Percentiles rank a stretch among this genome's conserved stretches.
These are phyloP conservation scores for Paecilomyces dactylethromorphus DNA, from an alignment of 2,329 filamentous ascomycete species.

Conservation along the genomic window DNA sequence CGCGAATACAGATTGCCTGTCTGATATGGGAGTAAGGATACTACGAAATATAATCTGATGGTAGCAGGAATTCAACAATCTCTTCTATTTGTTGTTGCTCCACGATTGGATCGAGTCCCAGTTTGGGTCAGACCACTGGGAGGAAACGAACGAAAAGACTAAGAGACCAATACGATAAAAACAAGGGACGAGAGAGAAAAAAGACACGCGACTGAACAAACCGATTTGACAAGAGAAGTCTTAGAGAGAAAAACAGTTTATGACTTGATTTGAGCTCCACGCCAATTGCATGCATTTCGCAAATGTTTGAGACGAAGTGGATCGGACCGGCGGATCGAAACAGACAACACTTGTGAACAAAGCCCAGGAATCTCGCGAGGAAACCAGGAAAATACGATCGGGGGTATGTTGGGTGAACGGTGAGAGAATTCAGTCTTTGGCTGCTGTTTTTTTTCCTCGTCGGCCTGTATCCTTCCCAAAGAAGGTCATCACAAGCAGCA, in stretches of 20 bases:
- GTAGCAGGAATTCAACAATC: neutral
- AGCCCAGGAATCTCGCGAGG: neutral
- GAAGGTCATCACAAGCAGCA: neutral
- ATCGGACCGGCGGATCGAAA: slow-evolving; percentile 18
- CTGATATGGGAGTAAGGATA: neutral
- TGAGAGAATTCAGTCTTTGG: neutral
- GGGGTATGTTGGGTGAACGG: slow-evolving; percentile 1
- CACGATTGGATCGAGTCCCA: neutral
- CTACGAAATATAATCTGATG: neutral
- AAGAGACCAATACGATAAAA: neutral
- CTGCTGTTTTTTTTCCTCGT: neutral
- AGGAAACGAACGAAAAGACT: neutral
- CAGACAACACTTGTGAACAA: slow-evolving; percentile 1
- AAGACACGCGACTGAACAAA: slow-evolving; percentile 4
- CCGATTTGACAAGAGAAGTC: slow-evolving; percentile 9
- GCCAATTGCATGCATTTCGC: neutral
- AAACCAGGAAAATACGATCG: neutral
- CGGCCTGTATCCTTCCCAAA: neutral
- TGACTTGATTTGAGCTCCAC: neutral
- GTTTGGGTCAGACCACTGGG: neutral
- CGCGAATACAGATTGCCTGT: no score
- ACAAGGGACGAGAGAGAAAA: slow-evolving; percentile 8
- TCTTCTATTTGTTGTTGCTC: neutral
- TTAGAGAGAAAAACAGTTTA: neutral
- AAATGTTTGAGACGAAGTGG: slow-evolving; percentile 2